Percentiles rank a stretch among this genome's conserved stretches.
These are phyloP conservation scores for Austroboletus novae-zelandiae DNA, from an alignment of 1,284 basidiomycete genomes.

Conservation along the genomic window DNA sequence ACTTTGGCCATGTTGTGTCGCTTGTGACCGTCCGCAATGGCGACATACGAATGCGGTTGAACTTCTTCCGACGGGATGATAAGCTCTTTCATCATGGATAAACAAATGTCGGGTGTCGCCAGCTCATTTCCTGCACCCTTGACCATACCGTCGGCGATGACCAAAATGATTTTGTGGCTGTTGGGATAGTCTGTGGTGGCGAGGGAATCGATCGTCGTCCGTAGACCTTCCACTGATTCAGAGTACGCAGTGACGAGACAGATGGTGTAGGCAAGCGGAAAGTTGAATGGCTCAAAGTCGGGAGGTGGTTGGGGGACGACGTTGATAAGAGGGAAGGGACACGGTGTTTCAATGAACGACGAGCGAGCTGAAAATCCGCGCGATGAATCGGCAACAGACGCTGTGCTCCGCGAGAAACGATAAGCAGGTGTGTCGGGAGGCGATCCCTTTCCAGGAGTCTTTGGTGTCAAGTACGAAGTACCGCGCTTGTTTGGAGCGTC, in stretches of 20 bases:
- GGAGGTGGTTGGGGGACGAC: constrained; percentile 91
- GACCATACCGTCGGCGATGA: constrained; percentile 98
- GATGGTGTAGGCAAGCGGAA: constrained; percentile 91
- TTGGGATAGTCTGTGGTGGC: constrained; percentile 99
- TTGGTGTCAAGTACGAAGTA: constrained; percentile 57
- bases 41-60: constrained; percentile 94
- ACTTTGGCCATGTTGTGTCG: constrained; percentile 99
- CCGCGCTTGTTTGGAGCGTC: constrained; percentile 64
- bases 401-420: constrained; percentile 78
- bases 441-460: constrained; percentile 48
- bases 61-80: constrained; percentile 84
- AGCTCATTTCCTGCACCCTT: constrained; percentile 88
- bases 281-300: constrained; percentile 95
- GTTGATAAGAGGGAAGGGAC: constrained; percentile 90
- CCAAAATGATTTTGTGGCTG: constrained; percentile 93
- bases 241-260: constrained; percentile 99
- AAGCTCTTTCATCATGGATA: constrained; percentile 98
- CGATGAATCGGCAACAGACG: constrained; percentile 56
- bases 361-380: constrained; percentile 39
- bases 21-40: constrained; percentile 98
- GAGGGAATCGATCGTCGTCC: constrained; percentile 96
- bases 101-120: constrained; percentile 92
- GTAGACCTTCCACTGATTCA: constrained; percentile 93
- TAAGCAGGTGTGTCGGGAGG: constrained; percentile 78
- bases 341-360: constrained; percentile 61